Percentiles rank a stretch among this genome's conserved stretches.
phyloP scores from a whole-genome alignment of 805 yeast genomes.

The Candida cerambycidarum region DNA sequence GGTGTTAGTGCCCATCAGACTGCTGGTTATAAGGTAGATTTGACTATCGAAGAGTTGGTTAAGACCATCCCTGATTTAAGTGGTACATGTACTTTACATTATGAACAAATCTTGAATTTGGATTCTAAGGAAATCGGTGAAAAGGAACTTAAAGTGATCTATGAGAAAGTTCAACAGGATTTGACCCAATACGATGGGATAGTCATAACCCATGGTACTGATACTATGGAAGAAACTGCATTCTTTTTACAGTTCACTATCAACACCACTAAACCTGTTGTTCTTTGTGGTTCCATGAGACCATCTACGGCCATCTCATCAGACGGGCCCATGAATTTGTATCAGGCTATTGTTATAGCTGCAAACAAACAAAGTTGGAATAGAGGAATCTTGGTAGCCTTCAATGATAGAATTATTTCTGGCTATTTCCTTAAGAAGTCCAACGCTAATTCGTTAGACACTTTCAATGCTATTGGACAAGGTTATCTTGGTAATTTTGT shows the following conservation, averaged over 20 bases:
- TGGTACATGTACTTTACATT: conserved; percentile 53
- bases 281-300: conserved; percentile 72
- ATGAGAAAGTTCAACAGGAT: conserved; percentile 46
- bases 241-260: conserved; percentile 57
- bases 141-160: conserved; percentile 43
- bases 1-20: conserved; percentile 39
- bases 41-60: conserved; percentile 49
- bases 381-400: conserved; percentile 62
- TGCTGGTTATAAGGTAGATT: conserved; percentile 45
- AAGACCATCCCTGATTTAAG: conserved; percentile 57
- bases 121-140: conserved; percentile 60
- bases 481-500: conserved; percentile 72
- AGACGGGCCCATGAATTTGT: conserved; percentile 72
- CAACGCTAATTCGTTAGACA: conserved; percentile 68
- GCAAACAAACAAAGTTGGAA: conserved; percentile 48
- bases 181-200: conserved; percentile 52
- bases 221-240: conserved; percentile 66
- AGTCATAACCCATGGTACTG: conserved; percentile 73
- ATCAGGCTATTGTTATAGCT: conserved; percentile 68
- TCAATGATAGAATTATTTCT: conserved; percentile 67
- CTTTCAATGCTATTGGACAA: conserved; percentile 66
- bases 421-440: conserved; percentile 72
- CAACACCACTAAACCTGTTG: conserved; percentile 52
- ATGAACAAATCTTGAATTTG: conserved; percentile 61
- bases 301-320: conserved; percentile 70